Evolutionary conservation across 345 rosid genomes (phyloP), one percentile per base, ranked within the genome.

Genomic region (Conringia planisiliqua): DNA sequence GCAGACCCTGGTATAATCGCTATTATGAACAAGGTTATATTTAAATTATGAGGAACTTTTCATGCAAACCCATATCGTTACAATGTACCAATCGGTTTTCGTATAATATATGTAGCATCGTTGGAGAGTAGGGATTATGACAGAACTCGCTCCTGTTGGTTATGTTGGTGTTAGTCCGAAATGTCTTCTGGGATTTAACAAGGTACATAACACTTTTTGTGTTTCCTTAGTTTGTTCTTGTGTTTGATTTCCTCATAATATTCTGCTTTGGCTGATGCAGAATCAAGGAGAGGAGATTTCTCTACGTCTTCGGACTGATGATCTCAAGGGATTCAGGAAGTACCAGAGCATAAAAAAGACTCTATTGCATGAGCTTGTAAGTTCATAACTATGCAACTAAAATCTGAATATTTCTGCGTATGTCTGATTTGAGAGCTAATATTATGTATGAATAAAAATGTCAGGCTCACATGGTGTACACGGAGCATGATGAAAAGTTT

Each of bases 81-180:
- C 68, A 61, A 2, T 42, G 42, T 78, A 72, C 67, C 68, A 32
- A 40, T 72, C 14, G 35, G 48, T 14, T 14, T 44, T 59, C 6
- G 3, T 35, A 27, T 47, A 27, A 24, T 35, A 7, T 50, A 18
- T 66, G 27, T 82, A 94, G 99, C 96, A 89, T 85, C 87, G 71
- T 3, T 95, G 99, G 98, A 86, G 85, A 9, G 86, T 92, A 9
- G 96, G 90, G 74, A 82, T 89, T 61, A 87, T 95, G 99, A 90
- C 98, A 2, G 99, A 95, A 86, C 81, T 92, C 79, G 99, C 99
- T 40, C 99, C 99, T 10, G 88, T 92, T 80, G 99, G 99, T 76
- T 90, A 92, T 81, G 99, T 95, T 51, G 99, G 99, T 56, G 79
- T 95, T 59, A 90, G 89, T 79, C 98, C 97, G 6, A 81, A 79